These are phyloP conservation scores for Strigomonas culicis DNA, from an alignment of 208 protist species.

Conservation along the genomic window DNA sequence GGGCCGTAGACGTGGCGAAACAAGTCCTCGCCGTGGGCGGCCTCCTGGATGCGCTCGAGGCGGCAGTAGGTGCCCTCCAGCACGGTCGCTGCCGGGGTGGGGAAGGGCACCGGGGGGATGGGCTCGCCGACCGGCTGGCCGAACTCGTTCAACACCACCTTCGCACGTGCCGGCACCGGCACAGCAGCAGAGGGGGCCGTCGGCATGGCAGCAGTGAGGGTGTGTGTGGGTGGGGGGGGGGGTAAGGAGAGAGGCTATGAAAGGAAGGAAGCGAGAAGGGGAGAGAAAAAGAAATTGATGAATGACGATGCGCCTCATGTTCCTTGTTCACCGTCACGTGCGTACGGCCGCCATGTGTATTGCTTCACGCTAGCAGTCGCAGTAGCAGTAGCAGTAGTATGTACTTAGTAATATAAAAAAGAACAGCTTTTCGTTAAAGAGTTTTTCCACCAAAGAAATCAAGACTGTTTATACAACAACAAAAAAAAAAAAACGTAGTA, in stretches of 20 bases:
- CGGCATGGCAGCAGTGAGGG: background rate
- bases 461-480: background rate
- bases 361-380: background rate
- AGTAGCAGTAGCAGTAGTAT: background rate
- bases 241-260: background rate
- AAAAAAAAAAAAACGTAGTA: slow-evolving; percentile 2
- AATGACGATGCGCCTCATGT: slow-evolving; percentile 4
- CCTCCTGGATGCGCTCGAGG: background rate
- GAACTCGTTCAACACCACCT: background rate
- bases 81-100: background rate
- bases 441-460: background rate
- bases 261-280: background rate
- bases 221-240: background rate
- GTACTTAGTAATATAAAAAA: background rate
- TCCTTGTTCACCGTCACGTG: slow-evolving; percentile 2
- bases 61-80: background rate
- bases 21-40: background rate
- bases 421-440: background rate
- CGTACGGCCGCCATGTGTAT: background rate
- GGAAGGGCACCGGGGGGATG: background rate
- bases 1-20: background rate
- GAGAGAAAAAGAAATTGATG: slow-evolving; percentile 6
- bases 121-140: background rate
- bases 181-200: background rate
- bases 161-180: background rate